Conservation (phyloP, 345 rosid genomes). For the Syzygium aromaticum region DNA sequence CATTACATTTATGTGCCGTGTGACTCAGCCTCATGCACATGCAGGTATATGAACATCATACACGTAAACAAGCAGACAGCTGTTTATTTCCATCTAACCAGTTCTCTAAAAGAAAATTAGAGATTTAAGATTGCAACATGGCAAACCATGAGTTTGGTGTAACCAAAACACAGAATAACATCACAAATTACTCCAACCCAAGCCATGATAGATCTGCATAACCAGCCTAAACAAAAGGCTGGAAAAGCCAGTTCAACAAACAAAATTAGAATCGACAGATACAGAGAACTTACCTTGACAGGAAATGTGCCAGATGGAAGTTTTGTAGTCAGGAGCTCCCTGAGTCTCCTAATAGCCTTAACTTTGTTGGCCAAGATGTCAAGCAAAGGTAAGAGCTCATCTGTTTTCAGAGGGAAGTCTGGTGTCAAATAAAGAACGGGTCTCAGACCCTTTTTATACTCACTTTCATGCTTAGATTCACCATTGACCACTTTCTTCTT, state of each 20-base stretch:
- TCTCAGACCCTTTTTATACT: slow-evolving; percentile 89
- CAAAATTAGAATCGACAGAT: not conserved
- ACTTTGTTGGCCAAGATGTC: slow-evolving; percentile 98
- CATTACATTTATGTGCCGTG: not conserved
- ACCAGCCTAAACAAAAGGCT: not conserved
- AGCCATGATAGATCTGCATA: not conserved
- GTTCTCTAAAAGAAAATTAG: not conserved
- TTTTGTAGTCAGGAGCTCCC: slow-evolving; percentile 97
- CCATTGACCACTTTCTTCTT: slow-evolving; percentile 53
- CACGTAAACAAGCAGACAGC: not conserved
- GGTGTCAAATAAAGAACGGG: slow-evolving; percentile 96
- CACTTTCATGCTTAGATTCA: slow-evolving; percentile 74
- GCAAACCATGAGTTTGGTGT: not conserved
- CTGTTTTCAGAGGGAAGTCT: slow-evolving; percentile 84
- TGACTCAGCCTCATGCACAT: not conserved
- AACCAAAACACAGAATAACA: not conserved
- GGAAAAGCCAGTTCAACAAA: not conserved
- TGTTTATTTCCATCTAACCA: not conserved
- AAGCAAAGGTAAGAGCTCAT: slow-evolving; percentile 87
- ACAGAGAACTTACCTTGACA: slow-evolving; percentile 56
- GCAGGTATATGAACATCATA: not conserved
- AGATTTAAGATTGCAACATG: not conserved
- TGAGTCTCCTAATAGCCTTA: slow-evolving; percentile 90
- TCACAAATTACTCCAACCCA: not conserved
- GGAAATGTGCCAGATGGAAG: slow-evolving; percentile 94